Evolutionary conservation across 2,329 filamentous ascomycete species (phyloP), one percentile per base, ranked within the genome.

Genomic region (Bipolaris zeicola): DNA sequence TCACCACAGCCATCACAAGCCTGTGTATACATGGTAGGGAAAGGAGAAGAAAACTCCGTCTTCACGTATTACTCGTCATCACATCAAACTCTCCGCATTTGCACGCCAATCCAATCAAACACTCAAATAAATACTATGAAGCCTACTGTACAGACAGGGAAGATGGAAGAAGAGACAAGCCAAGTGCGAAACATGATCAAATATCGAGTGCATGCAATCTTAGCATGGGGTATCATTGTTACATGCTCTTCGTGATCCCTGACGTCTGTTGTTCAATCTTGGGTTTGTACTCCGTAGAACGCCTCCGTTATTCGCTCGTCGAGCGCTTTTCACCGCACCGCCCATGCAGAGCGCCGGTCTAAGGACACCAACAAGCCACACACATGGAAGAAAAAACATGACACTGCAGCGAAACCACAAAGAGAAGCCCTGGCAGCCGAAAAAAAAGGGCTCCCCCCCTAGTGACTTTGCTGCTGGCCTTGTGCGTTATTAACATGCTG

Each of bases 401-500:
- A 44, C 47, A 18, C 38, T 6, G 37, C 33, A 44, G 24, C 16
- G 37, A 48, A 34, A 48, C 22, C n/a, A 26, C 28, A 18, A 37
- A 18, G 52, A 36, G 33, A 26, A 6, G 14, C 34, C 22, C 24
- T 10, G 6, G n/a, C 5, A 33, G 42, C 10, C 6, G 5, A 16
- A 18, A 14, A 33, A 33, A 4, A 28, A 28, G 26, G 18, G 13
- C 3, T 13, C 14, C 18, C 11, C n/a, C 22, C 18, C 55, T 60
- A 63, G 41, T 62, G 56, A 31, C 49, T 54, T 46, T 61, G 60
- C 36, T 63, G 62, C 41, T 64, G 59, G n/a, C 43, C 16, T 51
- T 70, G 66, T 38, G 62, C 51, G 42, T 60, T 62, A 44, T 68
- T 70, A n/a, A 68, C 66, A 45, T 73, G 71, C 55, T 73, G 69